Conservation (phyloP, 2,329 filamentous ascomycete genomes). For the Apiospora saccharicola region DNA sequence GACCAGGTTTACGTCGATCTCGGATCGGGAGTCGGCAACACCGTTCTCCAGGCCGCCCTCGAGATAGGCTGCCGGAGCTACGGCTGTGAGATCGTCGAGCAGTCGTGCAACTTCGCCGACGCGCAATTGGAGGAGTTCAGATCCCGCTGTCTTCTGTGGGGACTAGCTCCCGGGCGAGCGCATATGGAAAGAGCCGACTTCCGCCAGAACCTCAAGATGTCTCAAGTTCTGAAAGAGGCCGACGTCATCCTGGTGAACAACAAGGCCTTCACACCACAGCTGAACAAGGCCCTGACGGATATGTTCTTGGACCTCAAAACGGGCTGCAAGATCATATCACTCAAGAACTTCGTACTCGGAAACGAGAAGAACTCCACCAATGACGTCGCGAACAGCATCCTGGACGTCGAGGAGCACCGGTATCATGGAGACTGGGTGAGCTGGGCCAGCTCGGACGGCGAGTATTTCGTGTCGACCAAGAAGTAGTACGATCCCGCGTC, state of each 20-base stretch:
- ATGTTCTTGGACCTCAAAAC: conserved; percentile 94
- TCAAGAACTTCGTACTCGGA: conserved; percentile 89
- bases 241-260: conserved; percentile 99
- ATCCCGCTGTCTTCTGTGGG: conserved; percentile 89
- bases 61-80: conserved; percentile 94
- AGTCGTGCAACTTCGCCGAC: conserved; percentile 82
- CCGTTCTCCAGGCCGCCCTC: conserved; percentile 90
- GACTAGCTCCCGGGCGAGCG: conserved; percentile 80
- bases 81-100: conserved; percentile 96
- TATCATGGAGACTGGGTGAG: conserved; percentile 80
- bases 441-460: conserved; percentile 86
- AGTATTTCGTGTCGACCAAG: conserved; percentile 88
- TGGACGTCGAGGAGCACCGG: conserved; percentile 65
- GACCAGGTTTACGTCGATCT: conserved; percentile 92
- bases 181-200: conserved; percentile 86
- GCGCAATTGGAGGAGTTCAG: conserved; percentile 84
- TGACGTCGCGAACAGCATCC: conserved; percentile 69
- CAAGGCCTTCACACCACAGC: conserved; percentile 87
- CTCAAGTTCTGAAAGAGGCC: conserved; percentile 77
- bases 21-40: conserved; percentile 95
- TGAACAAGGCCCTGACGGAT: conserved; percentile 85
- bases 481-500: conserved; percentile 52
- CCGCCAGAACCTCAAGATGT: conserved; percentile 73
- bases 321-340: conserved; percentile 87
- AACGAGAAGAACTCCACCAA: conserved; percentile 75